These are phyloP conservation scores for Amyloporia xantha DNA, from an alignment of 768 basidiomycete species.

Conservation along the genomic window DNA sequence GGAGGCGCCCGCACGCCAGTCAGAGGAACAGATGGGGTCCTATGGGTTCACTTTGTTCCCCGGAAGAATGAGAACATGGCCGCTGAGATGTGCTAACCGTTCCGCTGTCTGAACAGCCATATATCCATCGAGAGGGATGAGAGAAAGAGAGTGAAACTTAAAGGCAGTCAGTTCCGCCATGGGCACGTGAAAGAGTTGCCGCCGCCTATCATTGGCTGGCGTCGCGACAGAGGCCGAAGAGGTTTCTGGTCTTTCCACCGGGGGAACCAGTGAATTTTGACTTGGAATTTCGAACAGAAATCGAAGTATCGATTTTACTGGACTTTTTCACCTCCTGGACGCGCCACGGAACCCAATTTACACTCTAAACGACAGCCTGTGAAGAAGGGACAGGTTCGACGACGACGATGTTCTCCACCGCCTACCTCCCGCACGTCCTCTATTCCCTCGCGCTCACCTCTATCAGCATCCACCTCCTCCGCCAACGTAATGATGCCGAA, in stretches of 20 bases:
- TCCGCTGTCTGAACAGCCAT: too few relatives aligned
- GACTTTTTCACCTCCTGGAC: too few relatives aligned
- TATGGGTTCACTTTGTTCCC: too few relatives aligned
- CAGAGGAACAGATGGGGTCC: too few relatives aligned
- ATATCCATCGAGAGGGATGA: not conserved
- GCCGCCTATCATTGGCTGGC: not conserved
- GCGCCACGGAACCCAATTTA: not conserved
- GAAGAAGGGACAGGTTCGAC: not conserved
- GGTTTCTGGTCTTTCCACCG: too few relatives aligned
- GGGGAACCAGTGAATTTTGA: not conserved
- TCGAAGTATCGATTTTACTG: too few relatives aligned
- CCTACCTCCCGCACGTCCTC: constrained; percentile 57
- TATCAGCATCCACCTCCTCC: constrained; percentile 59
- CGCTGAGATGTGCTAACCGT: too few relatives aligned
- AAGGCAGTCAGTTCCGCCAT: not conserved
- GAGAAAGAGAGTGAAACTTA: not conserved
- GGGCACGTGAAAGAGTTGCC: not conserved
- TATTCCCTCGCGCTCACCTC: constrained; percentile 63
- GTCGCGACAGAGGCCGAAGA: not conserved
- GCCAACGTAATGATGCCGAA: constrained; percentile 40
- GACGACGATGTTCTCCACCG: not conserved
- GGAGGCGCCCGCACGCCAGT: too few relatives aligned
- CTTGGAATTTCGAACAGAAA: not conserved
- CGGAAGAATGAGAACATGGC: too few relatives aligned
- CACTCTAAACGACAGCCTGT: not conserved